Percentiles rank a stretch among this genome's conserved stretches.
Conservation (phyloP, 2,329 filamentous ascomycete genomes). For the Botrytis fabae region DNA sequence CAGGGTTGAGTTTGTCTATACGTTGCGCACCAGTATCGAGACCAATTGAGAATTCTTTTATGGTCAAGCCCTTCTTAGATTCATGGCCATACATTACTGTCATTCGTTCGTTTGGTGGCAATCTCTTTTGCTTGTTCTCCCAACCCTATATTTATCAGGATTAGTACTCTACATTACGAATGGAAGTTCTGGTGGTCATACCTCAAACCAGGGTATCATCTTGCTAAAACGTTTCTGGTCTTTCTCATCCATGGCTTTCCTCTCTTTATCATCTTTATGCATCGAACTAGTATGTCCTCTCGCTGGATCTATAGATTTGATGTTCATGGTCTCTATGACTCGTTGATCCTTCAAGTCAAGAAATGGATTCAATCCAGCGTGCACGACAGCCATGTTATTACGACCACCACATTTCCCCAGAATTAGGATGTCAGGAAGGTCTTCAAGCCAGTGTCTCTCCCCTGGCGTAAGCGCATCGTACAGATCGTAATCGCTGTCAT, state of each 20-base stretch:
- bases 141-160: not conserved
- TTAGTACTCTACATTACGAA: not conserved
- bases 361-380: slow-evolving; percentile 1
- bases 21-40: slow-evolving; percentile 2
- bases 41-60: not conserved
- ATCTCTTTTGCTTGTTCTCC: not conserved
- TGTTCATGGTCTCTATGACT: not conserved
- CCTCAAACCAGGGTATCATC: slow-evolving; percentile 1
- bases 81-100: not conserved
- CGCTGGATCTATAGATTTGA: not conserved
- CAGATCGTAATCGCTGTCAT: not conserved
- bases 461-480: not conserved
- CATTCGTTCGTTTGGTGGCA: not conserved
- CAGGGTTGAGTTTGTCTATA: not conserved
- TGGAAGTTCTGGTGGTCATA: not conserved
- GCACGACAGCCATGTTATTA: not conserved
- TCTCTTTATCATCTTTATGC: not conserved
- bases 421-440: slow-evolving; percentile 1
- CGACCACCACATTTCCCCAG: not conserved
- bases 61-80: not conserved
- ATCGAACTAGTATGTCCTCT: not conserved
- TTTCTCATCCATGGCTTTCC: not conserved
- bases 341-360: not conserved
- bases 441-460: not conserved
- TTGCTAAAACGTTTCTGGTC: not conserved